Conservation (phyloP, 2,329 filamentous ascomycete species). For the Teratosphaeria zuluensis region DNA sequence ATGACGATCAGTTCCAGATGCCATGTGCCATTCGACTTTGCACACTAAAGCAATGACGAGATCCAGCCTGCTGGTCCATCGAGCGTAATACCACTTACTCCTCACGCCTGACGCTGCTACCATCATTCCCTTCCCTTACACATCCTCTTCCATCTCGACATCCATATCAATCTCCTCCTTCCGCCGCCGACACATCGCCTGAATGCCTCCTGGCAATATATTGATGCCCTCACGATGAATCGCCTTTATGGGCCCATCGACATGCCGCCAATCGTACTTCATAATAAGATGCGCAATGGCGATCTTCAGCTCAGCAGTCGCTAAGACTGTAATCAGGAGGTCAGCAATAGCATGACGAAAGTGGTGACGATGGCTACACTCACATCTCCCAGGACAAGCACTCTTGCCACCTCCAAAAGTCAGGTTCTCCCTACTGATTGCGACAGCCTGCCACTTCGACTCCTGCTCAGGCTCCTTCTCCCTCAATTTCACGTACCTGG, state of each 20-base stretch:
- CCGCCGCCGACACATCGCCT: neutral
- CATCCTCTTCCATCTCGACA: neutral
- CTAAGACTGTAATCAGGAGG: constrained; percentile 15
- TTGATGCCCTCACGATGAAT: neutral
- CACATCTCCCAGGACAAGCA: constrained; percentile 25
- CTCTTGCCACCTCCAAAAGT: constrained; percentile 24
- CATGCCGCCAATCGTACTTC: constrained; percentile 21
- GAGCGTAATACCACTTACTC: no score
- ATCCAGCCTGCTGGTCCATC: no score
- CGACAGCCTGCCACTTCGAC: neutral
- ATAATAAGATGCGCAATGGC: constrained; percentile 23
- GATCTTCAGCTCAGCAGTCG: constrained; percentile 26
- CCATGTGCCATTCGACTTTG: no score
- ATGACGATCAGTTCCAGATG: no score
- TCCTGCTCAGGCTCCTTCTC: neutral
- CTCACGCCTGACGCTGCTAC: no score
- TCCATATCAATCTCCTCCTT: neutral
- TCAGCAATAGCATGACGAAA: neutral
- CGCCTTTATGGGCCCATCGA: neutral
- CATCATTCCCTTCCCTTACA: neutral
- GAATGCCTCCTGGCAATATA: neutral
- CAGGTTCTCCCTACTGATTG: constrained; percentile 13
- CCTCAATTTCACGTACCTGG: neutral
- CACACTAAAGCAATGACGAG: no score
- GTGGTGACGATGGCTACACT: neutral